Evolutionary conservation across 2,329 filamentous ascomycete genomes (phyloP), one percentile per base, ranked within the genome.

Genomic region (Talaromyces sp.): DNA sequence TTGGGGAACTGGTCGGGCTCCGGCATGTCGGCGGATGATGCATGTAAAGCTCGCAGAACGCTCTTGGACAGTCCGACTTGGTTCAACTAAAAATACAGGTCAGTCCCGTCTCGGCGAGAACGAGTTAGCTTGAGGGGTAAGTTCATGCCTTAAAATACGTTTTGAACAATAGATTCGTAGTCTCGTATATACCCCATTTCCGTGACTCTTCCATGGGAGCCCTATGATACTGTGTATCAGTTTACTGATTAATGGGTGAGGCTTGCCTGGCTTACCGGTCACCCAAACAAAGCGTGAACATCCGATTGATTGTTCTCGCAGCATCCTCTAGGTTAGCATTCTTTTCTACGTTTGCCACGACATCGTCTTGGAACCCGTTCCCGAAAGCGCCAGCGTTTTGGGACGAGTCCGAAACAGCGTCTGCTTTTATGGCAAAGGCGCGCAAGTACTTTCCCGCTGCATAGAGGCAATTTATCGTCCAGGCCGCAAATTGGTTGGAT

Each of bases 141-240:
- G 51, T 25, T 36, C 57, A 44, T 74, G 82, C 82, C 77, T 91
- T 96, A 81, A 99, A 99, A 75, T 98, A 97, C 1, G 93, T 98
- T 78, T 98, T 98, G 85, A 99, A 99, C 15, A 97, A 82, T 8
- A 99, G 84, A 72, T 96, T 98, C 71, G 93, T 92, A 66, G 93
- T 88, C 74, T 92, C 93, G 79, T 99, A 99, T 55, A 96, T 90
- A 7, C 92, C 96, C 95, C 95, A 99, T 84, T 98, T 99, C 59
- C 95, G 87, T 9, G 93, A 97, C 69, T 96, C 90, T 70, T 92
- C 87, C 52, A 97, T 80, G 15, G 90, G 87, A 63, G 90, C 90
- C 75, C 91, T 93, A 69, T 19, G 33, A 33, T 17, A 30, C 32
- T 30, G 57, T 22, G 39, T 62, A 25, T 58, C 56, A 19, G 42